Base-by-base conservation (phyloP, 371 early-diverging fungal genomes). In the Batkoa obscura region DNA sequence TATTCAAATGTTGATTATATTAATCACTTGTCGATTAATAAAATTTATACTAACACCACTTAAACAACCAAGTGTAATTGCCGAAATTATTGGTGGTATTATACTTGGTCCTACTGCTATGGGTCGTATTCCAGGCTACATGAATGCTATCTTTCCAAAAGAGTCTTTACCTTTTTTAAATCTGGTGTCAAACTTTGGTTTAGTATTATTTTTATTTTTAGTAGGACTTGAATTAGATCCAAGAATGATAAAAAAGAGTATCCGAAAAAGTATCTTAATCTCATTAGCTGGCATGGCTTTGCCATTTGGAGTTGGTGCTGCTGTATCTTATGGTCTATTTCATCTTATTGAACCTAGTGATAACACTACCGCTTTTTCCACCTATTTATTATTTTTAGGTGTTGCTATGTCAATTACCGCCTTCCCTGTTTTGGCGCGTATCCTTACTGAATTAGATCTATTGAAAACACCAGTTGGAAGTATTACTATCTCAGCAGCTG, bases 351-450 rank as follows among this genome's bases (percentile, higher is more conserved):
- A 68, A 34, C 62, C 69, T 5, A 12, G 15, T n/a, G 49, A 54
- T 53, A 31, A 41, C 38, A 35, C 32, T 10, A 32, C 35, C 31
- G 63, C 75, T 0, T 88, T 84, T 61, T 63, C 69, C 13, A 80
- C 72, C 43, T 91, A 84, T 59, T 55, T 83, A 45, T 75, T 84
- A 34, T 91, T 91, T 64, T 65, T 78, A 15, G 87, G 87, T 53
- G 89, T 91, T 2, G 85, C 89, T 47, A 84, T 92, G 81, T 73
- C 88, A 23, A 90, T 91, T 62, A 94, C 94, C 0, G 89, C 93
- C 0, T 90, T 90, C 60, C 93, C 90, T 0, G 90, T 92, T 9
- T 74, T 94, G 34, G 95, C 89, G 0, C 83, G 95, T 59, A 90
- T 94, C 50, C 69, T 94, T 52, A 83, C 86, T 0, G 92, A 92